Percentiles rank a stretch among this genome's conserved stretches.
These are phyloP conservation scores for Rhynchospora tenuis DNA, from an alignment of 176 grass and related monocot genomes.

Conservation along the genomic window DNA sequence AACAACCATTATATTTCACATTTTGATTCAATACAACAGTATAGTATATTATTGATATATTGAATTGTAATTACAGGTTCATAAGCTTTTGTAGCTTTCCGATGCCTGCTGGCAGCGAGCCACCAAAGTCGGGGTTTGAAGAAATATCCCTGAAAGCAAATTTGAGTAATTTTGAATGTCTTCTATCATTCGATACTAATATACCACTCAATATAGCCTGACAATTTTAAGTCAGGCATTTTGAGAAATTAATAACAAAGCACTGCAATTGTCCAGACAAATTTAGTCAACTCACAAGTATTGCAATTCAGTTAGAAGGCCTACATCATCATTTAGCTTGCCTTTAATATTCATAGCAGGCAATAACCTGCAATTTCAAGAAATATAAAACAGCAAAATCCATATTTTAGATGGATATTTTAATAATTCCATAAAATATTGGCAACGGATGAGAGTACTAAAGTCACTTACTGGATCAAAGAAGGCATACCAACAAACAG, in stretches of 20 bases:
- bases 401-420: not conserved
- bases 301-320: constrained; percentile 49
- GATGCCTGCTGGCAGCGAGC: constrained; percentile 54
- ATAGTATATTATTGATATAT: constrained; percentile 15
- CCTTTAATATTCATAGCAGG: constrained; percentile 54
- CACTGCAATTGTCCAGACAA: not conserved
- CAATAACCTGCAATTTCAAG: constrained; percentile 47
- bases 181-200: not conserved
- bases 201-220: not conserved
- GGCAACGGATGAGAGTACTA: not conserved
- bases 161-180: constrained; percentile 20
- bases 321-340: constrained; percentile 46
- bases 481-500: not conserved
- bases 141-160: constrained; percentile 78
- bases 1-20: not conserved
- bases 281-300: constrained; percentile 59
- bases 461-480: not conserved
- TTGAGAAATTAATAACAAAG: constrained; percentile 2
- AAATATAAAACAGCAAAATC: not conserved
- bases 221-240: not conserved
- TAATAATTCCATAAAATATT: not conserved
- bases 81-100: constrained; percentile 72
- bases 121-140: constrained; percentile 46
- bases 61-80: constrained; percentile 47
- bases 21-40: not conserved